A percentile compares a stretch with the other conserved stretches of the same genome.
phyloP scores from a whole-genome alignment of 1,139 yeast species.

The Suhomyces kunorum region DNA sequence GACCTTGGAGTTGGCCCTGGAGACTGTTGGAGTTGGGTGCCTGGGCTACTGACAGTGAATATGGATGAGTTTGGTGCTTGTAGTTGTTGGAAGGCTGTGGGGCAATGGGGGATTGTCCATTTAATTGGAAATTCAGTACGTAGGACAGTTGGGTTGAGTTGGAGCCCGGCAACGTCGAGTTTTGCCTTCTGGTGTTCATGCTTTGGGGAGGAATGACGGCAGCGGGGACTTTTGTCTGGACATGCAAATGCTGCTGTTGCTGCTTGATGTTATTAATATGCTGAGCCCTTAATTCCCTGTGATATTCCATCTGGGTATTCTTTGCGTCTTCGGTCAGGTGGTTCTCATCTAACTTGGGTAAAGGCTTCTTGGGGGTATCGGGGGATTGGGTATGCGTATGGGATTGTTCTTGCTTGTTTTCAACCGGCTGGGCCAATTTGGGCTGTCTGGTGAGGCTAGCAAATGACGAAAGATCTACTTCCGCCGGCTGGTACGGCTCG shows the following conservation, averaged over 20 bases:
- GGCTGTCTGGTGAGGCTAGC: constrained; percentile 52
- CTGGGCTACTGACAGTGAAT: background rate
- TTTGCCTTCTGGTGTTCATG: constrained; percentile 23
- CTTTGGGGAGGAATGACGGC: constrained; percentile 31
- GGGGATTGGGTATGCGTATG: background rate
- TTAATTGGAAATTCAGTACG: constrained; percentile 4
- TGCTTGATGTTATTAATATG: constrained; percentile 5
- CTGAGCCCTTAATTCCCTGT: constrained; percentile 6
- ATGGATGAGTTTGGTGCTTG: background rate
- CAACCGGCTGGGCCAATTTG: constrained; percentile 17
- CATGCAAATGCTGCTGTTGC: constrained; percentile 8
- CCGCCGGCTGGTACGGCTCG: constrained; percentile 55
- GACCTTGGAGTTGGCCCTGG: too few species aligned
- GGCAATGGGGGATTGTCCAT: constrained; percentile 1
- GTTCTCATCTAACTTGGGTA: constrained; percentile 14
- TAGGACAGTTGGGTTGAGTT: constrained; percentile 4
- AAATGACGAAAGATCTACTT: constrained; percentile 52
- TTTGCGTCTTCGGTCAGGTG: constrained; percentile 7
- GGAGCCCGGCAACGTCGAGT: constrained; percentile 14
- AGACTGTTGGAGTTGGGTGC: background rate
- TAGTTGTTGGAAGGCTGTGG: too few species aligned
- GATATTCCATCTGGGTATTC: constrained; percentile 8
- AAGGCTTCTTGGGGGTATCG: constrained; percentile 4
- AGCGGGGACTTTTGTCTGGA: constrained; percentile 20
- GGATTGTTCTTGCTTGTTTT: constrained; percentile 2